A percentile compares a stretch with the other conserved stretches of the same genome.
Evolutionary conservation across 108 stramenopile genomes (phyloP).

Genomic region (Pseudonitzschia delicatissima): DNA sequence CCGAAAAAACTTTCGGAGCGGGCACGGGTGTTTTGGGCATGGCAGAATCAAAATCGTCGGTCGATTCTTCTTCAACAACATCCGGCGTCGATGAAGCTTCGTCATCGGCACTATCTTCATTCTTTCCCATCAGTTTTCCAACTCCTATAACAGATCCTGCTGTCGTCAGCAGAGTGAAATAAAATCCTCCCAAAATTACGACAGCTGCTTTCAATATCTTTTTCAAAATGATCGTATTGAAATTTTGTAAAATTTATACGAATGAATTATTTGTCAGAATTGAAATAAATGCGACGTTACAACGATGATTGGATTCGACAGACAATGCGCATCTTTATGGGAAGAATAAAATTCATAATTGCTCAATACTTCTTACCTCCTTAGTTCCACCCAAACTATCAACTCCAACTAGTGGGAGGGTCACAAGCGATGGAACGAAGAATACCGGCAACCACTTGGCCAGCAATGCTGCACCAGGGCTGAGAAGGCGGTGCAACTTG

Average conservation of each 20-base stretch:
- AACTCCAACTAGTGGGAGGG: slow-evolving; percentile 61
- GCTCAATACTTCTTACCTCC: slow-evolving; percentile 33
- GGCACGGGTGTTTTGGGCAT: slow-evolving; percentile 2
- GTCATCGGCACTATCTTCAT: not conserved
- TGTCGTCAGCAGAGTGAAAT: slow-evolving; percentile 74
- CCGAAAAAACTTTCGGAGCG: slow-evolving; percentile 4
- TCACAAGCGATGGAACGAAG: slow-evolving; percentile 73
- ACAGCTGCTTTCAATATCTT: slow-evolving; percentile 53
- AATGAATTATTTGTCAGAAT: not conserved
- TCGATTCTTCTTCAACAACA: not conserved
- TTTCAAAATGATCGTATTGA: not conserved
- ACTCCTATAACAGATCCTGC: slow-evolving; percentile 61
- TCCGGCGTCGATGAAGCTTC: not conserved
- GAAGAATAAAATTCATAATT: not conserved
- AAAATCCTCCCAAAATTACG: slow-evolving; percentile 70
- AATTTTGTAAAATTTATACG: no score
- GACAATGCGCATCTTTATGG: no score
- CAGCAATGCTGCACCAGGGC: slow-evolving; percentile 64
- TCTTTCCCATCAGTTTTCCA: slow-evolving; percentile 27
- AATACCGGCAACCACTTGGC: slow-evolving; percentile 83
- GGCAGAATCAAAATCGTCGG: not conserved
- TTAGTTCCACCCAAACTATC: slow-evolving; percentile 31
- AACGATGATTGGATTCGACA: not conserved
- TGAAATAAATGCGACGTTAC: not conserved
- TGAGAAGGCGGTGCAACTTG: slow-evolving; percentile 31